phyloP scores from a whole-genome alignment of 805 yeast species.

The Candida hungchunana region DNA sequence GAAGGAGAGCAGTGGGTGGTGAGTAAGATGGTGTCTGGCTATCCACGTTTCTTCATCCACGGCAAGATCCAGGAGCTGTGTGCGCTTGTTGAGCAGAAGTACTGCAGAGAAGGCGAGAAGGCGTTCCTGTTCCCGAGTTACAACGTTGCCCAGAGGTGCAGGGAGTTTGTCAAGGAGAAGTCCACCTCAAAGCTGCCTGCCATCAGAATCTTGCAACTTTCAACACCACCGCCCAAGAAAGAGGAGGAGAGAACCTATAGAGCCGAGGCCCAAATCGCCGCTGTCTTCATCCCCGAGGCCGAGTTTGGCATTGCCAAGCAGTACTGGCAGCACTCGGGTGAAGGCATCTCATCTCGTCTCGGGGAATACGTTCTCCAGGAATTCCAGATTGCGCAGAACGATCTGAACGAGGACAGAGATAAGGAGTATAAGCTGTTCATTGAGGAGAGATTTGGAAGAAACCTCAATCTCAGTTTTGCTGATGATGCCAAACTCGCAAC shows the following conservation, averaged over 20 bases:
- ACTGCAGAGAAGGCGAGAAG: constrained; percentile 75
- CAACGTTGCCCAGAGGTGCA: constrained; percentile 75
- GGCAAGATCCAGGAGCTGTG: constrained; percentile 54
- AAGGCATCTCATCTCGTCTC: constrained; percentile 86
- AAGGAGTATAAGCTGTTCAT: constrained; percentile 63
- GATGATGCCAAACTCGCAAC: constrained; percentile 72
- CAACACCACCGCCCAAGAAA: constrained; percentile 61
- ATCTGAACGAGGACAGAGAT: constrained; percentile 29
- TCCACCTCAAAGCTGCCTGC: constrained; percentile 26
- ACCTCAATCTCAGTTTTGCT: constrained; percentile 72
- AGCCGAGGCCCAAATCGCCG: constrained; percentile 67
- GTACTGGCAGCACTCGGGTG: constrained; percentile 98
- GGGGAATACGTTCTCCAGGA: constrained; percentile 80
- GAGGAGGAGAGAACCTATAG: constrained; percentile 56
- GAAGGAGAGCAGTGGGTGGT: constrained; percentile 84
- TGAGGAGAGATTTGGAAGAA: constrained; percentile 89
- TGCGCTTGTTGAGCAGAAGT: constrained; percentile 53
- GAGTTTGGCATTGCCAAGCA: constrained; percentile 65
- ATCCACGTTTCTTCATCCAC: constrained; percentile 81
- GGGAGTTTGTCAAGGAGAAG: constrained; percentile 63
- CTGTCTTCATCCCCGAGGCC: constrained; percentile 65
- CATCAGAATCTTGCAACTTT: constrained; percentile 66
- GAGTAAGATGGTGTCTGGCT: constrained; percentile 75
- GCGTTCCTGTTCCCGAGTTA: constrained; percentile 76
- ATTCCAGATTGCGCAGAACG: constrained; percentile 37